phyloP scores from a whole-genome alignment of 768 basidiomycete species.

The Inosperma sp. region DNA sequence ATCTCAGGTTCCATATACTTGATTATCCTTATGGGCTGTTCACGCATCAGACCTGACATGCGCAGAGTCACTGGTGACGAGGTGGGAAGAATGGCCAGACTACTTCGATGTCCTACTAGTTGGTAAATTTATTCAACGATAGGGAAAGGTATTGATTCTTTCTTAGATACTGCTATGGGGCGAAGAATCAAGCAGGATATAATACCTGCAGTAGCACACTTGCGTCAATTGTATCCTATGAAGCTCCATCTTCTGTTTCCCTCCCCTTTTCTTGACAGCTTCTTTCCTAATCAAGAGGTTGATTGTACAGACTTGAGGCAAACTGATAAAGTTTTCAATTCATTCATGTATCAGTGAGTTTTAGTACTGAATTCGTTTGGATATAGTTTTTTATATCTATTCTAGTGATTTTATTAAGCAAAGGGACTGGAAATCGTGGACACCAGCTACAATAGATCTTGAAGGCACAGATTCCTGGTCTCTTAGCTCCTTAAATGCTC shows the following conservation, averaged over 20 bases:
- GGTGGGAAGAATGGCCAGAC: neutral
- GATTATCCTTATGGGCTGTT: neutral
- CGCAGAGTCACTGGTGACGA: neutral
- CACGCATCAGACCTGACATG: neutral
- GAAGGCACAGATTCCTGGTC: too few relatives aligned
- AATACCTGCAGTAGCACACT: neutral
- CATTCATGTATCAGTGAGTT: neutral
- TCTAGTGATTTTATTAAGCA: too few relatives aligned
- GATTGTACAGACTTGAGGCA: neutral
- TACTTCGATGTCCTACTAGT: neutral
- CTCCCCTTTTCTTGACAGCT: neutral
- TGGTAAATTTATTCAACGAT: neutral
- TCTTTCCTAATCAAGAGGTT: neutral
- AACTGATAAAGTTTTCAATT: neutral
- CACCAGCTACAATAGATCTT: too few relatives aligned
- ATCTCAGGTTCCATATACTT: neutral
- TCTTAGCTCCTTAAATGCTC: too few relatives aligned
- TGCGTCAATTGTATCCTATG: neutral
- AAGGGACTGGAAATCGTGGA: too few relatives aligned
- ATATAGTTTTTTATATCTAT: too few relatives aligned
- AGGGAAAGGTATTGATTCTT: neutral
- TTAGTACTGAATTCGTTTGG: too few relatives aligned
- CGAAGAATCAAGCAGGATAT: neutral
- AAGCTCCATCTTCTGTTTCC: neutral
- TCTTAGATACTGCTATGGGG: neutral